Base-by-base conservation (phyloP, 352 stramenopile genomes). In the Pythium graminicola region DNA sequence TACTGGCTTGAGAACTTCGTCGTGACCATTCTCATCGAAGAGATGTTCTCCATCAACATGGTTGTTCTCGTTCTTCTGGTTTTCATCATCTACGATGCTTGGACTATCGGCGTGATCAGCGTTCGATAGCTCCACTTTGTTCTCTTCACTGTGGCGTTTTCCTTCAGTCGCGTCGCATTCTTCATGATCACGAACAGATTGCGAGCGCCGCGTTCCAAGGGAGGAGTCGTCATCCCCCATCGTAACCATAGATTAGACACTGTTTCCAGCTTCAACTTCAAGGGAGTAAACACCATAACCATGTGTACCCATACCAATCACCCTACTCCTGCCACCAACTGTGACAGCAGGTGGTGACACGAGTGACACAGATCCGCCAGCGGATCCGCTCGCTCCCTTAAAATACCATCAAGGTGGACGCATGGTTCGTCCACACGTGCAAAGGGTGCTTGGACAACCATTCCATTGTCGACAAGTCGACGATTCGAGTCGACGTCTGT, bases 201-300 rank as follows among this genome's bases (percentile, higher is more conserved):
- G n/a, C n/a, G n/a, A n/a, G n/a, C n/a, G n/a, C n/a, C n/a, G n/a
- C n/a, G n/a, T n/a, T n/a, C n/a, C n/a, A n/a, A n/a, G n/a, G n/a
- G 39, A 16, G 1, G 17, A 23, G 20, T 27, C 16, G 24, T 49
- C 39, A 40, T 40, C 36, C 10, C 16, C 13, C 32, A 38, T 43
- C n/a, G n/a, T n/a, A 13, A 27, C 39, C n/a, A 23, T 46, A 9
- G 36, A 20, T 9, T 29, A 11, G 1, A 29, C 27, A 6, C 10
- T 11, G 19, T 32, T 36, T 19, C 36, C 46, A 54, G 51, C 58
- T 61, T 65, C 58, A 65, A 65, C 58, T 65, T 65, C 58, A 65
- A 65, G 43, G 2, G 38, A 19, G 45, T 38, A 13, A 19, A 29
- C 11, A 43, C n/a, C n/a, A n/a, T n/a, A n/a, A n/a, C n/a, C n/a